phyloP scores from a whole-genome alignment of 2,329 filamentous ascomycete species.

The Xylaria multiplex region DNA sequence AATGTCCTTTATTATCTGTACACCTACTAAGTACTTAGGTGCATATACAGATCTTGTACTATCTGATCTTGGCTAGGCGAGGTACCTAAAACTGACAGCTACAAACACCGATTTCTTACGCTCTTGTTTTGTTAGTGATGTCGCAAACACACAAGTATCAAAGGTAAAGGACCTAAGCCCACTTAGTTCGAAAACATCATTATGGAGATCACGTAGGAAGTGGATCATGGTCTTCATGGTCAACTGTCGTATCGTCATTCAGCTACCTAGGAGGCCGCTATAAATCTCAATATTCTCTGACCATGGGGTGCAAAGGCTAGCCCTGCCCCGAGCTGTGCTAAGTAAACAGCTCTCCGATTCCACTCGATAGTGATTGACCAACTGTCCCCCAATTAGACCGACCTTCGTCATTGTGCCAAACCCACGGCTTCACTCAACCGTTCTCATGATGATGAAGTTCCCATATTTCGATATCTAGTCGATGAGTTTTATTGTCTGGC shows the following conservation, averaged over 20 bases:
- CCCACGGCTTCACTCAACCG: slow-evolving; percentile 44
- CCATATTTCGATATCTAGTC: slow-evolving; percentile 15
- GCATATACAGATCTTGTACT: too few species aligned
- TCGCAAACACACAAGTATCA: background rate
- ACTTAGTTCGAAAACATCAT: background rate
- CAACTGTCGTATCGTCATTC: slow-evolving; percentile 41
- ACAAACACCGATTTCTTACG: background rate
- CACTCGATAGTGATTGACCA: slow-evolving; percentile 49
- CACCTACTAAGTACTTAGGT: too few species aligned
- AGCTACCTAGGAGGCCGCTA: slow-evolving; percentile 42
- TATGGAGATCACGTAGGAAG: slow-evolving; percentile 7
- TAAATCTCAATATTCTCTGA: slow-evolving; percentile 34
- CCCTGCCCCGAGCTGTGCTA: slow-evolving; percentile 36
- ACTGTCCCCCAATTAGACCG: slow-evolving; percentile 44
- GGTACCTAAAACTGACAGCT: too few species aligned
- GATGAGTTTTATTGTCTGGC: slow-evolving; percentile 12
- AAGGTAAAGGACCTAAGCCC: background rate
- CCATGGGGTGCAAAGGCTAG: slow-evolving; percentile 37
- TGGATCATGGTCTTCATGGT: slow-evolving; percentile 7
- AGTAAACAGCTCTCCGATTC: slow-evolving; percentile 44
- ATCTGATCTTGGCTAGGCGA: too few species aligned
- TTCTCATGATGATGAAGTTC: slow-evolving; percentile 17
- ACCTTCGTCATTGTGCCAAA: slow-evolving; percentile 49
- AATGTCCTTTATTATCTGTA: too few species aligned
- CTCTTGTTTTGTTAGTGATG: background rate